These are phyloP conservation scores for Xylaria castorea DNA, from an alignment of 495 filamentous ascomycete species.

Conservation along the genomic window DNA sequence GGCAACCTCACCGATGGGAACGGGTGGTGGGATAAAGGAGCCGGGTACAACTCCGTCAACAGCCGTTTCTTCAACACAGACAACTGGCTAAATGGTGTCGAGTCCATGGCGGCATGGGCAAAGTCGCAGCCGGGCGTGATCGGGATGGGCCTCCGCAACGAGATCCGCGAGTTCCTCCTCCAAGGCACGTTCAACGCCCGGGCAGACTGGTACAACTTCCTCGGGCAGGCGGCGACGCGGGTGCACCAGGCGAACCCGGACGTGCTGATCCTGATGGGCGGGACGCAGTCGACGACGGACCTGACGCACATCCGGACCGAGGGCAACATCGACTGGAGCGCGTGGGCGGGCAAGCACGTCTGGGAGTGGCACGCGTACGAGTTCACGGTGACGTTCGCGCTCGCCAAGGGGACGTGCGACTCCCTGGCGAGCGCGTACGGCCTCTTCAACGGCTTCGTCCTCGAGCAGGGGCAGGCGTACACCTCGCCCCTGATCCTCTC, in stretches of 20 bases:
- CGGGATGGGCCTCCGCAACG: constrained; percentile 57
- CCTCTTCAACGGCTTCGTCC: constrained; percentile 51
- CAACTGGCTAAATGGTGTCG: constrained; percentile 51
- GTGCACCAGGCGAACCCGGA: constrained; percentile 54
- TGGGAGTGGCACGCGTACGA: constrained; percentile 61
- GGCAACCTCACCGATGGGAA: constrained; percentile 56
- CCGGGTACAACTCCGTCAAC: constrained; percentile 51
- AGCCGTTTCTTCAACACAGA: constrained; percentile 54
- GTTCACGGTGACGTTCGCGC: constrained; percentile 54
- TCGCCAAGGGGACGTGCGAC: constrained; percentile 47
- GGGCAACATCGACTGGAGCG: constrained; percentile 46
- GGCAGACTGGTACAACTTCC: constrained; percentile 54
- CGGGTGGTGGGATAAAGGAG: constrained; percentile 58
- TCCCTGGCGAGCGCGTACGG: constrained; percentile 48
- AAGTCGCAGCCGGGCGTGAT: constrained; percentile 49
- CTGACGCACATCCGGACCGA: constrained; percentile 48
- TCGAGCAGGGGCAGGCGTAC: constrained; percentile 48
- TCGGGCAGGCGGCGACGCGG: constrained; percentile 47
- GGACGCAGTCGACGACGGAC: constrained; percentile 52
- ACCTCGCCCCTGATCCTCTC: constrained; percentile 56
- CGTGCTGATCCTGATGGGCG: constrained; percentile 54
- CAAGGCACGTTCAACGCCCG: constrained; percentile 48
- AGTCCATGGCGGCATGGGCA: constrained; percentile 51
- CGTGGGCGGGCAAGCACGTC: constrained; percentile 53
- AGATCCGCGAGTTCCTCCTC: constrained; percentile 52